These are phyloP conservation scores for Juglanconis oblonga DNA, from an alignment of 2,329 filamentous ascomycete genomes.

Conservation along the genomic window DNA sequence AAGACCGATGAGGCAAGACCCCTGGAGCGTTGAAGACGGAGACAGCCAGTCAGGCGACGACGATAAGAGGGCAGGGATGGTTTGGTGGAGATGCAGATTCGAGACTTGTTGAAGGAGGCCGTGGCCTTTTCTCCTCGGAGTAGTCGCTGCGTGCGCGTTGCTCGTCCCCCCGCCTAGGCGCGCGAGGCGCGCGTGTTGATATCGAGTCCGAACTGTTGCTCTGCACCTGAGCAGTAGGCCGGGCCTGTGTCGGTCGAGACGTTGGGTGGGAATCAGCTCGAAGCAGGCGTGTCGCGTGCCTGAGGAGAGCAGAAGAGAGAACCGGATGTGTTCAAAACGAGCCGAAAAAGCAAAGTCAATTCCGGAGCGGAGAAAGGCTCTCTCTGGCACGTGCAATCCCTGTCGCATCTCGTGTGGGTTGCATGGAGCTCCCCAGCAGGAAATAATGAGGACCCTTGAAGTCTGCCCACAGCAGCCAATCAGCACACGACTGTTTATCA, in stretches of 20 bases:
- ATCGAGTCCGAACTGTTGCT: background rate
- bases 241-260: background rate
- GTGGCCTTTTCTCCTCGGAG: no score
- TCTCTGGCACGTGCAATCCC: background rate
- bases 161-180: no score
- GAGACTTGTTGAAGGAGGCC: no score
- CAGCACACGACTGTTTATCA: background rate
- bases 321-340: background rate
- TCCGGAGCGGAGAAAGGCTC: background rate
- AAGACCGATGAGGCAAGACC: slow-evolving; percentile 15
- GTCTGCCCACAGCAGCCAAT: background rate
- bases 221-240: background rate
- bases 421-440: background rate
- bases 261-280: background rate
- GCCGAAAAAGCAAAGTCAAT: background rate
- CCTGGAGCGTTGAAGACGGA: background rate
- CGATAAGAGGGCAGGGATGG: slow-evolving; percentile 8
- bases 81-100: no score
- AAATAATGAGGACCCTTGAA: background rate
- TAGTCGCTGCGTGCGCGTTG: no score
- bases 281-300: background rate
- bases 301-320: background rate
- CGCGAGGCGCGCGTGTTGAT: background rate
- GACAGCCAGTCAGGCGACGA: slow-evolving; percentile 8
- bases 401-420: background rate